phyloP scores from a whole-genome alignment of 441 rosid genomes.

The Euphorbia corollata region DNA sequence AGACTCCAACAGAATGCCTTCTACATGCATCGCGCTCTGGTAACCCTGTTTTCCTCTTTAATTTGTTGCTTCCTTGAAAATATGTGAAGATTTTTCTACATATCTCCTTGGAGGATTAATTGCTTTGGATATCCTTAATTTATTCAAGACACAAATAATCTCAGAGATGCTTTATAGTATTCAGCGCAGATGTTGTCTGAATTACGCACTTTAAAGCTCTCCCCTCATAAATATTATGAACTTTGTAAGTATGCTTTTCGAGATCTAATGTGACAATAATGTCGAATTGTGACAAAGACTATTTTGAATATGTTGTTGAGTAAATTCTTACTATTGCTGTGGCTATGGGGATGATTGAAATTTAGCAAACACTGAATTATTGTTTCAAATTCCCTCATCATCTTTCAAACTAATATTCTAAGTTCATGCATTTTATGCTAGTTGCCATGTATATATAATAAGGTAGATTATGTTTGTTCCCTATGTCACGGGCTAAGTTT shows the following conservation, averaged over 20 bases:
- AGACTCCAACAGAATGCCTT: slow-evolving; percentile 97
- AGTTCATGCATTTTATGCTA: too few species aligned
- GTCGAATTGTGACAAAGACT: too few species aligned
- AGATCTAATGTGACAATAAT: slow-evolving; percentile 16
- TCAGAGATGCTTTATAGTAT: slow-evolving; percentile 89
- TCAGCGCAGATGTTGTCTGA: slow-evolving; percentile 98
- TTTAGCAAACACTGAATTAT: too few species aligned
- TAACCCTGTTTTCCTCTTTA: slow-evolving; percentile 24
- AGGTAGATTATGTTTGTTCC: too few species aligned
- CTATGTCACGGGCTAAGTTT: background rate
- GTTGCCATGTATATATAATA: too few species aligned
- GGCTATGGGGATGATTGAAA: too few species aligned
- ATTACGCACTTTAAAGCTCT: slow-evolving; percentile 92
- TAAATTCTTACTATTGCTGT: too few species aligned
- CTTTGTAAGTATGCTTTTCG: slow-evolving; percentile 52
- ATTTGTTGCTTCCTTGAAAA: slow-evolving; percentile 17
- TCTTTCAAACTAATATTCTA: too few species aligned
- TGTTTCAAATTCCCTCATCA: too few species aligned
- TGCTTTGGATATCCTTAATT: slow-evolving; percentile 5
- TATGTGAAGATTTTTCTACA: background rate
- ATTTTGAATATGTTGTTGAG: too few species aligned
- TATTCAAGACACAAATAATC: slow-evolving; percentile 82
- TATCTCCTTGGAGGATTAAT: background rate
- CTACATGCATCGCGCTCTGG: slow-evolving; percentile 98
- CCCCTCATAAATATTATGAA: slow-evolving; percentile 91